Base-by-base conservation (phyloP, 768 basidiomycete species). In the Pleurotus salmoneostramineus region DNA sequence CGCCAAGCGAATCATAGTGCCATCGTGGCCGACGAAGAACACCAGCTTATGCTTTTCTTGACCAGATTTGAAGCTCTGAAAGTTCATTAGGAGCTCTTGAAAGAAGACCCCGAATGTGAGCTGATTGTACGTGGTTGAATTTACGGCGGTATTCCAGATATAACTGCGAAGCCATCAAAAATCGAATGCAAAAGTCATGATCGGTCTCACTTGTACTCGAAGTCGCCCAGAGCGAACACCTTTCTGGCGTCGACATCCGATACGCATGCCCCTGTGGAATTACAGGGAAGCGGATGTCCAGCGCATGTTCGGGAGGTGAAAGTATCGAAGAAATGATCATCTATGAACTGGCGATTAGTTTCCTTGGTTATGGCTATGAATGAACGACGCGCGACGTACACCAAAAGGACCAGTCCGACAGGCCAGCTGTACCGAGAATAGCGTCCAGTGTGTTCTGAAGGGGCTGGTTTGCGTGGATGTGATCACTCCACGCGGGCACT, bases 31-130 rank as follows among this genome's bases (percentile, higher is more conserved):
- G 3, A 62, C 52, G 51, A 57, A 62, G 21, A 62, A 51, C 2
- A 59, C 59, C 14, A 62, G 33, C 36, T 55, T 55, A 36, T 60
- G 54, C 21, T 6, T 47, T 45, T 62, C 61, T 10, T 14, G 32
- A 3, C 51, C 56, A 2, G 61, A 34, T 43, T 56, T 32, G 46
- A 60, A 62, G 12, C 17, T n/a, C 40, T 60, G 50, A 27, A 62
- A 62, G 56, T 62, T 62, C 42, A 54, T 60, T 8, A 57, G 56
- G 7, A 62, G 61, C 47, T 62, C 61, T 35, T 55, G 58, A 35
- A 62, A 62, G 51, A 62, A 62, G 36, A 62, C 56, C 4, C 61
- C 61, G 15, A 62, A 62, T n/a, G 61, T 62, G 3, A 62, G 56
- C n/a, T 54, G 50, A 15, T 55, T 52, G 40, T 62, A 62, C 14